Base-by-base conservation (phyloP, 306 rosid genomes). In the Trifolium subterraneum region DNA sequence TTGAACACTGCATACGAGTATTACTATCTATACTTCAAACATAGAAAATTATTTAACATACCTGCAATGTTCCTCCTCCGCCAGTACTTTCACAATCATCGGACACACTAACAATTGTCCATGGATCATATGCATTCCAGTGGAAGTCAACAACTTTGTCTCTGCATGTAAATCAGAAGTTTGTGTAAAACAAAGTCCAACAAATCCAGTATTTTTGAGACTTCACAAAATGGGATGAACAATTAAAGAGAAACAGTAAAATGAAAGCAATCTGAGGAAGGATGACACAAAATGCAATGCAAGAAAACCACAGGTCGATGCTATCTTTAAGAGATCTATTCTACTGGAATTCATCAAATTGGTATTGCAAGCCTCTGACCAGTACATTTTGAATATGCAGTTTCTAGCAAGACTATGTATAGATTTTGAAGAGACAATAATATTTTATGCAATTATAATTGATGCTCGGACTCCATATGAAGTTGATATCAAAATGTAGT, bases 61-160 rank as follows among this genome's bases (percentile, higher is more conserved):
- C 98, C 99, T 95, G 99, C 87, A 95, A 79, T 5, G 99, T 95
- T 51, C 99, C 99, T 35, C 99, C 99, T 76, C 99, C 99, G 15
- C 99, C 98, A 39, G 99, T 92, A 56, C 91, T 88, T 68, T 92
- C 98, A 77, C 98, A 90, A 80, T 95, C 99, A 83, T 95, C 99
- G 59, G 99, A 95, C 69, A 95, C 99, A 22, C 99, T 95, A 50
- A 95, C 98, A 70, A 95, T 79, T 4, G 99, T 92, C 99, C 99
- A 95, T 15, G 98, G 98, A 84, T 95, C 99, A 69, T 66, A 72
- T 42, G 83, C 81, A 71, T 84, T 84, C 88, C 88, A 84, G 59
- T 84, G 88, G 29, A 84, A 84, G 73, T 84, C 88, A 60, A 84
- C 88, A 33, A 84, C 88, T 70, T 85, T 85, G 74, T 85, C 88